These are phyloP conservation scores for Pelargonium fulgidum DNA, from an alignment of 441 rosid genomes.

Conservation along the genomic window DNA sequence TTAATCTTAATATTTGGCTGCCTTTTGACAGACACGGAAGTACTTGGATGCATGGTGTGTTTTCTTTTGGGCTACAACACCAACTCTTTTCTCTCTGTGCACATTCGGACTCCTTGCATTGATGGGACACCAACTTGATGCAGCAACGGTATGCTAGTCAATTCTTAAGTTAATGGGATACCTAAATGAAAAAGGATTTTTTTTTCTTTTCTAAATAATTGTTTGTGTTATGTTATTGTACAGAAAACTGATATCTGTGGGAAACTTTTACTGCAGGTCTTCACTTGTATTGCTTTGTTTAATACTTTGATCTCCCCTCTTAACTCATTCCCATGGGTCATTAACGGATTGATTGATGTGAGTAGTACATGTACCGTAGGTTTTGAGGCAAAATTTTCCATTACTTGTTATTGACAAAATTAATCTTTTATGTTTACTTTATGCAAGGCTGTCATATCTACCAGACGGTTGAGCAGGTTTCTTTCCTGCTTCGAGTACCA, in stretches of 20 bases:
- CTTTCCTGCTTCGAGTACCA: slow-evolving; percentile 53
- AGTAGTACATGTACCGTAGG: slow-evolving; percentile 31
- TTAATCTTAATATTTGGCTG: slow-evolving; percentile 19
- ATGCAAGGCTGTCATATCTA: slow-evolving; percentile 77
- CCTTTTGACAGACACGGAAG: slow-evolving; percentile 63
- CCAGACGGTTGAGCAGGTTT: slow-evolving; percentile 71
- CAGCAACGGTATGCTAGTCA: slow-evolving; percentile 61
- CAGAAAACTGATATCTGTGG: slow-evolving; percentile 21
- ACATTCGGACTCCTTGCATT: slow-evolving; percentile 79
- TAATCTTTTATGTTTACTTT: slow-evolving; percentile 17
- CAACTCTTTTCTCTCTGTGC: slow-evolving; percentile 78
- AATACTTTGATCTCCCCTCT: slow-evolving; percentile 87
- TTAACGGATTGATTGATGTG: slow-evolving; percentile 91
- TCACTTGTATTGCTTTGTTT: slow-evolving; percentile 89
- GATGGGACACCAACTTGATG: slow-evolving; percentile 95
- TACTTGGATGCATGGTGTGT: slow-evolving; percentile 99
- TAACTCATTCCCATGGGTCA: slow-evolving; percentile 96
- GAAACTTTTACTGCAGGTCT: slow-evolving; percentile 52
- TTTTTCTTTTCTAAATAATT: background rate
- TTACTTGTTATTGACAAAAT: slow-evolving; percentile 16
- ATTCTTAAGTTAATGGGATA: slow-evolving; percentile 5
- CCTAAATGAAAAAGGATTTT: slow-evolving; percentile 2
- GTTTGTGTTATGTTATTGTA: background rate
- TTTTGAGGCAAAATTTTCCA: slow-evolving; percentile 15
- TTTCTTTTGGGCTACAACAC: slow-evolving; percentile 98